Base-by-base conservation (phyloP, 345 rosid genomes). In the Psidium guajava region DNA sequence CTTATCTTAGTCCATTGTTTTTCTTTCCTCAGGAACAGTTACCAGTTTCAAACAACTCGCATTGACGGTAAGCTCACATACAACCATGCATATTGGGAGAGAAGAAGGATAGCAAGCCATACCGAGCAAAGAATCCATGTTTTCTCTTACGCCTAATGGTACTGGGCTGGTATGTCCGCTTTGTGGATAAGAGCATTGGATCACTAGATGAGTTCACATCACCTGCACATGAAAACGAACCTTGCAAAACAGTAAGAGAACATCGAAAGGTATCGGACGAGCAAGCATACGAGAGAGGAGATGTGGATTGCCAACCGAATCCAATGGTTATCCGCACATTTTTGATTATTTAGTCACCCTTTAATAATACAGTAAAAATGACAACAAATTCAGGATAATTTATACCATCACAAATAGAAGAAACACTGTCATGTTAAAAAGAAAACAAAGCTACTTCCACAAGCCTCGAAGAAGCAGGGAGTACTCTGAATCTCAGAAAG, bases 91-190 rank as follows among this genome's bases (percentile, higher is more conserved):
- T 28, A 82, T 24, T 14, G 83, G 28, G 27, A 25, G 25, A 42
- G 87, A 32, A 24, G 69, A 21, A 49, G 21, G 7, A 27, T 49
- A 18, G 88, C 88, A 81, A 83, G 83, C 83, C 54, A 69, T 93
- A 96, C 99, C 99, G 96, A 56, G 98, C 98, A 84, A 96, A 96
- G 91, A 88, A 97, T 21, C 99, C 99, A 89, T 94, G 98, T 81
- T 88, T 97, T 55, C 99, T 91, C 90, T 97, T 96, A 73, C 99
- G 96, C 87, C 91, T 93, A 82, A 97, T 88, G 87, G 88, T 86
- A 89, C 99, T 97, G 75, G 99, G 99, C 87, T 97, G 99, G 93
- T 86, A 96, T 74, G 98, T 96, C 91, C 98, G 89, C 84, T 97
- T 97, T 8, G 98, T 92, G 83, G 91, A 88, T 73, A 93, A 89